Conservation (phyloP, 2,329 filamentous ascomycete genomes). For the Gremmenia infestans region DNA sequence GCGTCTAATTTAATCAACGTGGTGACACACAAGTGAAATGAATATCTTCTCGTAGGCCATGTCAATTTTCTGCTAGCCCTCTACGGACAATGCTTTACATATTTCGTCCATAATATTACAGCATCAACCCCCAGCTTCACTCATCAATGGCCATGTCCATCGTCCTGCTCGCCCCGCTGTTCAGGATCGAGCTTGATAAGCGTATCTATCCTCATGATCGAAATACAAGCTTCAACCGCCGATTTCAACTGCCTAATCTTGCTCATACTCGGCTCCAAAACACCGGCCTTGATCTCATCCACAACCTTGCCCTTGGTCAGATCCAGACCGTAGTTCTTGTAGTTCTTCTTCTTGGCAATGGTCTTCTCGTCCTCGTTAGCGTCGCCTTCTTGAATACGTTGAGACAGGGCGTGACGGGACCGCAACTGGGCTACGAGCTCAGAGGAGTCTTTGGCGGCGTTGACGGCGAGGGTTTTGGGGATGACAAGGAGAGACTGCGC, state of each 20-base stretch:
- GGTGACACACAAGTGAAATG: too few species aligned
- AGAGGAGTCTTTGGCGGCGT: slow-evolving; percentile 92
- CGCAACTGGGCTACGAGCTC: slow-evolving; percentile 94
- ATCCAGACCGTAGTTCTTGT: slow-evolving; percentile 98
- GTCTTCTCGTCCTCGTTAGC: slow-evolving; percentile 82
- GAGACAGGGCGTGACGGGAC: slow-evolving; percentile 87
- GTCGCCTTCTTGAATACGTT: slow-evolving; percentile 84
- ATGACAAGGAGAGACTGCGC: slow-evolving; percentile 91
- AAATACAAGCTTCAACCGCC: slow-evolving; percentile 96
- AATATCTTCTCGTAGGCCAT: neutral
- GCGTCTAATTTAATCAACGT: too few species aligned
- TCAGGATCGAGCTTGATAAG: slow-evolving; percentile 97
- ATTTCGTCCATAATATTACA: slow-evolving; percentile 25
- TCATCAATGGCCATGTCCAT: slow-evolving; percentile 76
- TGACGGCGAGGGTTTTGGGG: slow-evolving; percentile 93
- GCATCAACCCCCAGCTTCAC: slow-evolving; percentile 16
- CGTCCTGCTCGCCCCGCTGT: slow-evolving; percentile 65
- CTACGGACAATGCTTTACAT: slow-evolving; percentile 17
- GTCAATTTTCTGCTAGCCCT: slow-evolving; percentile 4
- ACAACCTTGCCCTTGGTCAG: slow-evolving; percentile 83
- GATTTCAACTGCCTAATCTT: slow-evolving; percentile 98
- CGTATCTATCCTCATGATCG: slow-evolving; percentile 99
- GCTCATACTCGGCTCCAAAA: slow-evolving; percentile 95
- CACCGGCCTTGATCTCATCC: slow-evolving; percentile 90
- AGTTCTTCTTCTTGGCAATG: slow-evolving; percentile 88